Evolutionary conservation across 805 yeast species (phyloP), one percentile per base, ranked within the genome.

Genomic region (Saccharomycopsis malanga): DNA sequence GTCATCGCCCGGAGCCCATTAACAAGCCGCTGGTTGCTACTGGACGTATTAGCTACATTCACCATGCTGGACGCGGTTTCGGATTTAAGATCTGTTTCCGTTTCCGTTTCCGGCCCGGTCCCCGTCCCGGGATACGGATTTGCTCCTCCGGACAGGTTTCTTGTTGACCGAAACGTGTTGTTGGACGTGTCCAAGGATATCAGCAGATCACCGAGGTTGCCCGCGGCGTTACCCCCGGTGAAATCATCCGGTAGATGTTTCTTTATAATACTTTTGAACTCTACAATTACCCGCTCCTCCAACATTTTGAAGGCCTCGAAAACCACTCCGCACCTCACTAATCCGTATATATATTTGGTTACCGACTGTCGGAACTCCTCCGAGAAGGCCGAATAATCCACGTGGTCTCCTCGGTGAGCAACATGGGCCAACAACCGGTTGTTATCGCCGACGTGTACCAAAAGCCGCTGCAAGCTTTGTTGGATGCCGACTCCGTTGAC

Each of bases 181-280:
- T 20, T 24, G 22, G 23, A 32, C 14, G 49, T 32, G 17, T 41
- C 44, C 22, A 30, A 27, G 21, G 23, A 17, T n/a, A n/a, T n/a
- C n/a, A n/a, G n/a, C n/a, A n/a, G n/a, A n/a, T 7, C 14, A 14
- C 18, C 22, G 29, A 40, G 29, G 7, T 37, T 10, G 24, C 27
- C 22, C 9, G 7, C 18, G 41, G 39, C 7, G 29, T n/a, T n/a
- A n/a, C n/a, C n/a, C n/a, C n/a, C n/a, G 4, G 15, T 37, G n/a
- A 22, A 37, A 18, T 44, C 48, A 24, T 37, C 69, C 0, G 95
- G 96, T 44, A 88, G 60, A 54, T 76, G 69, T 3, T 65, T 66
- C 50, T 85, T 76, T 34, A 89, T 85, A 14, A 87, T 76, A 12
- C 74, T 71, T 61, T 87, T 87, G 45, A 87, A 70, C 55, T 88